A percentile compares a stretch with the other conserved stretches of the same genome.
phyloP scores from a whole-genome alignment of 2,329 filamentous ascomycete genomes.

The Calonectria naviculata region DNA sequence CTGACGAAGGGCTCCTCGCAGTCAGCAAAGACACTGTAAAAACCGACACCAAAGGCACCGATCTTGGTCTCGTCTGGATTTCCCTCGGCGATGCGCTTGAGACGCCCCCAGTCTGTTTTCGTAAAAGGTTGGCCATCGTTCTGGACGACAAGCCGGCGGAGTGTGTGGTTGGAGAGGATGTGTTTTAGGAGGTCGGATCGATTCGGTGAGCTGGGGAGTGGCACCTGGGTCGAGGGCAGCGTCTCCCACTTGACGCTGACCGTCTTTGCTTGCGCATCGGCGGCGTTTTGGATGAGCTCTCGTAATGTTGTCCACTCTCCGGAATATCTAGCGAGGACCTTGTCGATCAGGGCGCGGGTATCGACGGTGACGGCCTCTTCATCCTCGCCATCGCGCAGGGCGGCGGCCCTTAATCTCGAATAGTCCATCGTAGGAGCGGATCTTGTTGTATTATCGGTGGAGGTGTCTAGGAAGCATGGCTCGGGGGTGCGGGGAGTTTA shows the following conservation, averaged over 20 bases:
- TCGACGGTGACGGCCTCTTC: conserved; percentile 99
- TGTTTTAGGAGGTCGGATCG: conserved; percentile 83
- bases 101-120: conserved; percentile 88
- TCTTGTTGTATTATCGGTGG: conserved; percentile 3
- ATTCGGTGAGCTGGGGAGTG: conserved; percentile 73
- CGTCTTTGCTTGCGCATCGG: conserved; percentile 90
- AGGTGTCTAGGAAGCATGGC: conserved; percentile 31
- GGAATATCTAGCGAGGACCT: conserved; percentile 94
- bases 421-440: conserved; percentile 69
- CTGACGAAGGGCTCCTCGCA: conserved; percentile 98
- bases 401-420: conserved; percentile 83
- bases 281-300: conserved; percentile 98
- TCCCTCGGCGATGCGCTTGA: conserved; percentile 98
- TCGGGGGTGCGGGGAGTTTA: not conserved
- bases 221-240: conserved; percentile 81
- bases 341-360: conserved; percentile 95
- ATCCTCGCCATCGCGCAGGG: conserved; percentile 85
- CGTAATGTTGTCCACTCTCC: conserved; percentile 92
- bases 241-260: conserved; percentile 96
- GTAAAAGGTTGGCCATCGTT: conserved; percentile 93
- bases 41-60: conserved; percentile 96
- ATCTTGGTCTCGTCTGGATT: conserved; percentile 99
- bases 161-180: conserved; percentile 83
- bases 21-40: conserved; percentile 98
- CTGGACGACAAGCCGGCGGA: conserved; percentile 87